phyloP scores from a whole-genome alignment of 2,329 filamentous ascomycete species.

The Clarireedia paspali region DNA sequence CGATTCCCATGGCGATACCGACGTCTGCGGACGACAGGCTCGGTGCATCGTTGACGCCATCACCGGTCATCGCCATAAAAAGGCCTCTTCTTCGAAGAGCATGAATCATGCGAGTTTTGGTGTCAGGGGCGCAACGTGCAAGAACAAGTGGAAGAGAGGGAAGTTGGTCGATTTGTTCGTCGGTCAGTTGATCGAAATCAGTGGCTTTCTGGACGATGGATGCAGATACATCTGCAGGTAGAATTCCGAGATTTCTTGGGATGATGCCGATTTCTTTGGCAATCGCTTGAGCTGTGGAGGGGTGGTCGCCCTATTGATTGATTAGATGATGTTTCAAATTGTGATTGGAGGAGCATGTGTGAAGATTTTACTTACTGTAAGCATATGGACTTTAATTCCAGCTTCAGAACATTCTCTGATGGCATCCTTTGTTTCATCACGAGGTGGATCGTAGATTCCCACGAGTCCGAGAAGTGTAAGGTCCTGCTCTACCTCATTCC shows the following conservation, averaged over 20 bases:
- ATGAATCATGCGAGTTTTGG: constrained; percentile 72
- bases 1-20: constrained; percentile 52
- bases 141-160: constrained; percentile 64
- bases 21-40: constrained; percentile 46
- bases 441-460: constrained; percentile 51
- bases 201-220: constrained; percentile 58
- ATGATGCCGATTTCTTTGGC: constrained; percentile 54
- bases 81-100: constrained; percentile 58
- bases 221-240: constrained; percentile 9
- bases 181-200: constrained; percentile 58
- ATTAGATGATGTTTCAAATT: constrained; percentile 1
- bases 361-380: constrained; percentile 20
- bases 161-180: constrained; percentile 61
- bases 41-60: constrained; percentile 49
- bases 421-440: constrained; percentile 51
- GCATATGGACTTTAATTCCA: constrained; percentile 73
- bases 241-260: constrained; percentile 16
- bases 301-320: constrained; percentile 67
- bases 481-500: constrained; percentile 41
- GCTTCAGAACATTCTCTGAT: constrained; percentile 58
- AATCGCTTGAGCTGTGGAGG: constrained; percentile 66
- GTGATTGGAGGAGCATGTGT: background rate
- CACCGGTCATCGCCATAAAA: constrained; percentile 52
- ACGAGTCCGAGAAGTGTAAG: constrained; percentile 56
- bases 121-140: constrained; percentile 67